phyloP scores from a whole-genome alignment of 495 filamentous ascomycete species.

The Trichoderma erinaceum region DNA sequence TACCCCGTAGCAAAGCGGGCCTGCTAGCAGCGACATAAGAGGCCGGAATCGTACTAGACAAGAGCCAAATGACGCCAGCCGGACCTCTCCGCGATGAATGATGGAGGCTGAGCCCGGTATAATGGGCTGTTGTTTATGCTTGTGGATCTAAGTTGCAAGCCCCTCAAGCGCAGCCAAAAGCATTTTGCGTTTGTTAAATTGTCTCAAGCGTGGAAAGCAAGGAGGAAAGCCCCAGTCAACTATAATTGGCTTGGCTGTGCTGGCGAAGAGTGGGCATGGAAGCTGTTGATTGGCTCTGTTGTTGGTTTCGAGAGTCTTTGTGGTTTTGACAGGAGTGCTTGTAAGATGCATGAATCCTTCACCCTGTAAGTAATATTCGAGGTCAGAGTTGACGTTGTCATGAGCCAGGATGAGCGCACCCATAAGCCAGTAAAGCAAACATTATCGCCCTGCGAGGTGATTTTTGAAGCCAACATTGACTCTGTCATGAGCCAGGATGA shows the following conservation, averaged over 20 bases:
- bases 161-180: not conserved
- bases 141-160: not conserved
- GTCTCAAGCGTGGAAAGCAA: not conserved
- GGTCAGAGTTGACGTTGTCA: not conserved
- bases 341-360: not conserved
- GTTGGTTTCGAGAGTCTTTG: not conserved
- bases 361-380: not conserved
- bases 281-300: too few species aligned
- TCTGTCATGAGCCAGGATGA: not conserved
- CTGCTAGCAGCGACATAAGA: not conserved
- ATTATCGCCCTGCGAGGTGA: too few species aligned
- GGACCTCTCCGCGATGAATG: not conserved
- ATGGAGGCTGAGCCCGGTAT: not conserved
- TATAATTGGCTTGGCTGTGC: not conserved
- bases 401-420: not conserved
- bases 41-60: not conserved
- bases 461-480: not conserved
- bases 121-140: constrained; percentile 2
- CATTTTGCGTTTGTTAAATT: not conserved
- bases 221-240: not conserved
- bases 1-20: not conserved
- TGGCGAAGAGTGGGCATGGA: not conserved
- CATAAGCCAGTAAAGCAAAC: not conserved
- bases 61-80: not conserved
- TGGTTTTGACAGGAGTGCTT: not conserved